Evolutionary conservation across 2,329 filamentous ascomycete genomes (phyloP).

Genomic region (Geoglossum cookeanum): DNA sequence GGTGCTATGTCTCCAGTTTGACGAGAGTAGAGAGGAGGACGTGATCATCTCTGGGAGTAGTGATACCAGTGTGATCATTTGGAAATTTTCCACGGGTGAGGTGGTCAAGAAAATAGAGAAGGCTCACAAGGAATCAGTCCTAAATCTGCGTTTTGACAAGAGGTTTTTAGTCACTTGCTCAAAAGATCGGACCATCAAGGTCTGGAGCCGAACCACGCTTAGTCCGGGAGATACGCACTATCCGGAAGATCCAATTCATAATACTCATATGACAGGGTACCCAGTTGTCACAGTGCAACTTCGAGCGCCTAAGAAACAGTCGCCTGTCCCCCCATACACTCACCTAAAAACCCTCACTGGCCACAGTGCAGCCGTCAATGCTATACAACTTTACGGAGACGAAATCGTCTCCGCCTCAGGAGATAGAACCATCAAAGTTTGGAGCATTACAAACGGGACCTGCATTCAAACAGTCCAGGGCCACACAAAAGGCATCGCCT

Average conservation of each 20-base stretch:
- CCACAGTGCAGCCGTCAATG: constrained; percentile 84
- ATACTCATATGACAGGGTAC: constrained; percentile 29
- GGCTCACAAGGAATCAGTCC: constrained; percentile 75
- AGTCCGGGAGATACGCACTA: constrained; percentile 26
- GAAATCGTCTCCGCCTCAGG: constrained; percentile 91
- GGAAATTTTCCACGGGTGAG: constrained; percentile 81
- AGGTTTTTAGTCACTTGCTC: constrained; percentile 89
- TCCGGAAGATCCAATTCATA: constrained; percentile 29
- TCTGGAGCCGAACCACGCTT: constrained; percentile 71
- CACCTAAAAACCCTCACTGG: constrained; percentile 65
- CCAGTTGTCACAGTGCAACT: constrained; percentile 17
- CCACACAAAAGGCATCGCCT: constrained; percentile 89
- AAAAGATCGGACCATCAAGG: constrained; percentile 91
- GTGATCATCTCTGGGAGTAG: constrained; percentile 91
- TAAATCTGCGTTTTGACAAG: constrained; percentile 85
- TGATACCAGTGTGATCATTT: constrained; percentile 76
- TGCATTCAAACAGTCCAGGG: constrained; percentile 65
- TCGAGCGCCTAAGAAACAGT: constrained; percentile 16
- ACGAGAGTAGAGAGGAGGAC: constrained; percentile 70
- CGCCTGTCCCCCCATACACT: constrained; percentile 45
- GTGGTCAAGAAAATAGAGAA: constrained; percentile 54
- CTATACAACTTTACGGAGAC: constrained; percentile 70
- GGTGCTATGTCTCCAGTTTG: constrained; percentile 88
- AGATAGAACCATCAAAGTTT: constrained; percentile 83
- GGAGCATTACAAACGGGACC: constrained; percentile 67